phyloP scores from a whole-genome alignment of 2,329 filamentous ascomycete species.

The Calycina marina region DNA sequence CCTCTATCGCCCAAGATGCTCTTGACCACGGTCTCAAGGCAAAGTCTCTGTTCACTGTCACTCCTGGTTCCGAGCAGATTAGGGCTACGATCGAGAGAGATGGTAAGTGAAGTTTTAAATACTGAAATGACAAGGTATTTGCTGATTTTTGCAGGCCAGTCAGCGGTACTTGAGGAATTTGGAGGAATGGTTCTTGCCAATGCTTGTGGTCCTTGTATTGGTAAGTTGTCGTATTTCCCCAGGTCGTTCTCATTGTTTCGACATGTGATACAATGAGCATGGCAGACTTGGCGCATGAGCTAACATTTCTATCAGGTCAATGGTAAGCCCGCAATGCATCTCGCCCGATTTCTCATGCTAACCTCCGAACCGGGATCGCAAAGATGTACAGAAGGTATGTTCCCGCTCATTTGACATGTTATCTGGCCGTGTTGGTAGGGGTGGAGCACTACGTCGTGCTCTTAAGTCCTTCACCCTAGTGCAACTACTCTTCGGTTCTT shows the following conservation, averaged over 20 bases:
- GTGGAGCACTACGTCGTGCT: no score
- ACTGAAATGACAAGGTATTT: no score
- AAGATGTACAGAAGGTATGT: constrained; percentile 86
- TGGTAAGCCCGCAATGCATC: no score
- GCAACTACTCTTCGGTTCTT: no score
- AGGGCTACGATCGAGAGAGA: constrained; percentile 61
- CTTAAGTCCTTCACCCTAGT: no score
- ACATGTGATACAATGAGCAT: not conserved
- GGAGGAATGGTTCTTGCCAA: constrained; percentile 91
- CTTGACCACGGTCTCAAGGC: constrained; percentile 86
- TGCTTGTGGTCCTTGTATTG: constrained; percentile 84
- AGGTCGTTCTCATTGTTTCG: not conserved
- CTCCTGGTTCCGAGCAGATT: constrained; percentile 93
- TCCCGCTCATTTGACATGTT: no score
- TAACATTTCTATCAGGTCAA: no score
- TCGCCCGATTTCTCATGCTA: no score
- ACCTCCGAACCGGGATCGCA: constrained; percentile 96
- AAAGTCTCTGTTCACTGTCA: constrained; percentile 87
- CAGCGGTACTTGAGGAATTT: constrained; percentile 91
- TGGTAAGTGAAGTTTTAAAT: not conserved
- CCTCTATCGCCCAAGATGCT: constrained; percentile 82
- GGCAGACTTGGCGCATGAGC: not conserved
- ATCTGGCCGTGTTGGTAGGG: no score
- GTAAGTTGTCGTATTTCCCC: constrained; percentile 22
- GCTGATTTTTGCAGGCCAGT: no score